Conservation (phyloP, 208 protist species). For the Tetramitus jugosus region DNA sequence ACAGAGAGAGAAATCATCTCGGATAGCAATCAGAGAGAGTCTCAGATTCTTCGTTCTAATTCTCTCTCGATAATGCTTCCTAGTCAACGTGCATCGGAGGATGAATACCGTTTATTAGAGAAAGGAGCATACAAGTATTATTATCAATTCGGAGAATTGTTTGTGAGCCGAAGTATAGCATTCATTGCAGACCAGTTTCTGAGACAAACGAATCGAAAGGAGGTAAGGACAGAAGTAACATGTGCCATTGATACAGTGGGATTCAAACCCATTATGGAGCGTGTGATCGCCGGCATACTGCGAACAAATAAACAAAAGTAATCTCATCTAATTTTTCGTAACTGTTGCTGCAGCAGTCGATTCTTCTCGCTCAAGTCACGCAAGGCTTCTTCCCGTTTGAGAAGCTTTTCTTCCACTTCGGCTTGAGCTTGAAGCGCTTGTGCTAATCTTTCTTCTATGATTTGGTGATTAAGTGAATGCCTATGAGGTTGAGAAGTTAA, state of each 20-base stretch:
- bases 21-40: background rate
- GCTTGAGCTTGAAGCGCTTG: no score
- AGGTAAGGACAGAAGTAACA: background rate
- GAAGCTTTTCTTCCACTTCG: no score
- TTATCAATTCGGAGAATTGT: background rate
- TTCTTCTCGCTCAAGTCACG: no score
- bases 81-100: background rate
- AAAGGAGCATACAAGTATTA: slow-evolving; percentile 15
- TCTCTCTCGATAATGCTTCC: no score
- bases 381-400: no score
- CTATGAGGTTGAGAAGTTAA: no score
- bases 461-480: no score
- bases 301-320: background rate
- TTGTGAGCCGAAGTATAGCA: background rate
- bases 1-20: background rate
- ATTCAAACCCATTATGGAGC: background rate
- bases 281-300: background rate
- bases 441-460: no score
- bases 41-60: background rate
- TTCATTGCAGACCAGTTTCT: background rate
- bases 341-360: no score
- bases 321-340: no score
- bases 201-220: background rate
- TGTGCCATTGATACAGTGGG: background rate
- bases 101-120: background rate